phyloP scores from a whole-genome alignment of 176 grass and related monocot species.

The Typha latifolia region DNA sequence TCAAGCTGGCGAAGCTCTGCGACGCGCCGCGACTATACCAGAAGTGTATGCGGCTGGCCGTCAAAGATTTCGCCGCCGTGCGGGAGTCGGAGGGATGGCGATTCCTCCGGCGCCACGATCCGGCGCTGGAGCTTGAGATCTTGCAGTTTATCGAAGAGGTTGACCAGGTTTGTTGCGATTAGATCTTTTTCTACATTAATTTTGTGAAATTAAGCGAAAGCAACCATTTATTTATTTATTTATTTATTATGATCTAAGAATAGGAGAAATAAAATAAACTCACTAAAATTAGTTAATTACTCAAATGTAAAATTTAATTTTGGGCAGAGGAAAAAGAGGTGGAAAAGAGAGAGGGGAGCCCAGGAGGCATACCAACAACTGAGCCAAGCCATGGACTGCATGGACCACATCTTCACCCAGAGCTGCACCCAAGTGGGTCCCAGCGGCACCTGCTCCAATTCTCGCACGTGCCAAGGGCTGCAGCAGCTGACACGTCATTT shows the following conservation, averaged over 20 bases:
- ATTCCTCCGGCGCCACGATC: conserved; percentile 61
- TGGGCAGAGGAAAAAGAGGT: conserved; percentile 29
- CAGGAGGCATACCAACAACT: conserved; percentile 46
- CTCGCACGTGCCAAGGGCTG: conserved; percentile 40
- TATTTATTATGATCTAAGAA: no score
- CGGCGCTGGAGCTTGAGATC: conserved; percentile 48
- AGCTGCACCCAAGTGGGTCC: conserved; percentile 7
- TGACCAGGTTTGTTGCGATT: conserved; percentile 27
- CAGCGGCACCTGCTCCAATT: conserved; percentile 4
- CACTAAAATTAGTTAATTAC: no score
- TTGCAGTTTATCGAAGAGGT: conserved; percentile 43
- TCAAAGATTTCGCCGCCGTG: conserved; percentile 39
- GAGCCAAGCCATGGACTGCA: conserved; percentile 48
- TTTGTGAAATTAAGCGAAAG: no score
- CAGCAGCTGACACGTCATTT: conserved; percentile 56
- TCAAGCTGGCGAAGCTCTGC: conserved; percentile 74
- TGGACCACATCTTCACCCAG: conserved; percentile 42
- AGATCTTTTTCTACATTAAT: background rate
- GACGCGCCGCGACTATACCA: conserved; percentile 60
- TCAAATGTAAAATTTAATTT: no score
- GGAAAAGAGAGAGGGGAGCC: conserved; percentile 31
- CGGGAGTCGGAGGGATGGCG: conserved; percentile 62
- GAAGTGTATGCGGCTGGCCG: conserved; percentile 49
- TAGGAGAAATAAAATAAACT: no score
- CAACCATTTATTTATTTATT: no score